phyloP scores from a whole-genome alignment of 768 basidiomycete species.

The Boletus sensibilis region DNA sequence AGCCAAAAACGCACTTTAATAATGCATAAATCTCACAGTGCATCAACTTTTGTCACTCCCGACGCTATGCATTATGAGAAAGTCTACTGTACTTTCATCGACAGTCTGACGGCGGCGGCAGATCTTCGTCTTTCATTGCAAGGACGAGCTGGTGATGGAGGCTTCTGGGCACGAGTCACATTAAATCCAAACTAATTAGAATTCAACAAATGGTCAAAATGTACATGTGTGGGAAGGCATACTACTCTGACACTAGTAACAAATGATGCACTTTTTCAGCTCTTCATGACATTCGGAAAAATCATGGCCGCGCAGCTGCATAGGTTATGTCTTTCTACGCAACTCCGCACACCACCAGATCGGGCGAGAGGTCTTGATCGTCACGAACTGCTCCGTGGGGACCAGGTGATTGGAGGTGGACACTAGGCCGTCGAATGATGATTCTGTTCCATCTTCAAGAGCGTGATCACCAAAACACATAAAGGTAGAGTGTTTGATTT shows the following conservation, averaged over 20 bases:
- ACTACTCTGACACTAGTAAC: too few species aligned
- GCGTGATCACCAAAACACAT: slow-evolving; percentile 3
- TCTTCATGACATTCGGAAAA: not conserved
- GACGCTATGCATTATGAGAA: too few species aligned
- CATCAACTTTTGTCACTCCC: too few species aligned
- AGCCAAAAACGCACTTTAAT: too few species aligned
- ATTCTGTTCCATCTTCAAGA: slow-evolving; percentile 52
- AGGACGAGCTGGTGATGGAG: too few species aligned
- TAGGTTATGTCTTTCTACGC: slow-evolving; percentile 9
- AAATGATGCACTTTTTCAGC: not conserved
- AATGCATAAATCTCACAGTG: too few species aligned
- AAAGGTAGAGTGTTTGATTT: slow-evolving; percentile 23
- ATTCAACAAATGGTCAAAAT: not conserved
- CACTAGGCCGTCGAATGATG: slow-evolving; percentile 80
- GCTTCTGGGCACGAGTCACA: too few species aligned
- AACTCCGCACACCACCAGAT: slow-evolving; percentile 92
- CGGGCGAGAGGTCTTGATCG: slow-evolving; percentile 73
- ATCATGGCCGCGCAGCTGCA: not conserved
- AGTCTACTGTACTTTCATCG: too few species aligned
- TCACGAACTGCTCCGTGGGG: slow-evolving; percentile 60
- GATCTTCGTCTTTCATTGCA: not conserved
- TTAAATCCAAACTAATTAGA: not conserved
- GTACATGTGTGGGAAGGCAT: too few species aligned
- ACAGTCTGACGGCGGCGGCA: too few species aligned
- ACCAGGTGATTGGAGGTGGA: slow-evolving; percentile 95